phyloP scores from a whole-genome alignment of 1,139 yeast species.

The Spathaspora jeffriesii region DNA sequence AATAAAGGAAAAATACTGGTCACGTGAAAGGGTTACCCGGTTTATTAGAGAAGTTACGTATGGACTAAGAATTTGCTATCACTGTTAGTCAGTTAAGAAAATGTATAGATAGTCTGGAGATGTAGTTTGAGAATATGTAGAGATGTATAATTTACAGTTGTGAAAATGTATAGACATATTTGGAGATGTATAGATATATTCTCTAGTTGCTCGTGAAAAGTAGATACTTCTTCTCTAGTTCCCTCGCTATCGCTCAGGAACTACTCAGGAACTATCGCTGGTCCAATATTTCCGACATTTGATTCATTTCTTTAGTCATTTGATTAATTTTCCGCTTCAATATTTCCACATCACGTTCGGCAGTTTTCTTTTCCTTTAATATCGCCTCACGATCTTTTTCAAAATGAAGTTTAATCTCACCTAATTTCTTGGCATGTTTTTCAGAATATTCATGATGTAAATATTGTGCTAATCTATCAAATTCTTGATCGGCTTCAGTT shows the following conservation, averaged over 20 bases:
- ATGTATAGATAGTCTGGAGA: no score
- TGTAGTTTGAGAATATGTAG: no score
- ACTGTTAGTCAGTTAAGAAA: no score
- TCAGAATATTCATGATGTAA: slow-evolving; percentile 67
- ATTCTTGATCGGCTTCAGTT: slow-evolving; percentile 27
- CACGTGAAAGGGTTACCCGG: slow-evolving; percentile 5
- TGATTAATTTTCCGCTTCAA: slow-evolving; percentile 14
- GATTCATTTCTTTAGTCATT: slow-evolving; percentile 12
- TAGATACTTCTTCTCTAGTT: no score
- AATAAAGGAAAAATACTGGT: neutral
- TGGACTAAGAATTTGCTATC: no score
- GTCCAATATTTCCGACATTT: slow-evolving; percentile 13
- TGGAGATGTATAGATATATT: no score
- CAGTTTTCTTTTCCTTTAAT: slow-evolving; percentile 9
- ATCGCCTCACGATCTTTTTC: slow-evolving; percentile 12
- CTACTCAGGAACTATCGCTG: no score
- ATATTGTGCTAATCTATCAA: slow-evolving; percentile 63
- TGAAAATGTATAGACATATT: no score
- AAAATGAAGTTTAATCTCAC: slow-evolving; percentile 18
- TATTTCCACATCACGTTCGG: slow-evolving; percentile 14
- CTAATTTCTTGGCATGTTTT: slow-evolving; percentile 61
- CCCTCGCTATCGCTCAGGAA: no score
- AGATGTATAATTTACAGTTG: no score
- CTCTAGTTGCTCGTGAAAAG: no score
- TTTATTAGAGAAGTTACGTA: no score